Evolutionary conservation across 2,329 filamentous ascomycete species (phyloP).

Genomic region (Tolypocladium nubicola): DNA sequence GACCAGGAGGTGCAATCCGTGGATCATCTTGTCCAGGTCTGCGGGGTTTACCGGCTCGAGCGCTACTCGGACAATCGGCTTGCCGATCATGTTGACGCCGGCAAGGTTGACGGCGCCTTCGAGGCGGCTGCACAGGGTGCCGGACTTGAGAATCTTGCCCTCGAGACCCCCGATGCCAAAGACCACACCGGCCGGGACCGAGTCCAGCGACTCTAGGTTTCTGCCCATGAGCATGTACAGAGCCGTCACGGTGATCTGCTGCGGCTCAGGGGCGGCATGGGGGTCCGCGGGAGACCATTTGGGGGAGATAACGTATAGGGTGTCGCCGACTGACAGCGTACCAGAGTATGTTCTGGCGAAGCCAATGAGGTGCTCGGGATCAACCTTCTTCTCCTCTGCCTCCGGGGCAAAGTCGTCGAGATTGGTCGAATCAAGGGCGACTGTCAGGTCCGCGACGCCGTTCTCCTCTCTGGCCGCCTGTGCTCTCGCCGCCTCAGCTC

Average conservation of each 20-base stretch:
- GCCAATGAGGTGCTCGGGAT: constrained; percentile 83
- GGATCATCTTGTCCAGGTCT: constrained; percentile 91
- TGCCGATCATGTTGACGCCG: constrained; percentile 66
- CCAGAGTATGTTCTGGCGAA: constrained; percentile 93
- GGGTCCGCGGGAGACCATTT: constrained; percentile 83
- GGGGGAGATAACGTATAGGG: constrained; percentile 80
- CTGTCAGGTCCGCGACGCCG: constrained; percentile 44
- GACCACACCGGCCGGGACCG: constrained; percentile 85
- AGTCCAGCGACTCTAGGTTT: constrained; percentile 68
- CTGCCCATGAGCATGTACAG: constrained; percentile 96
- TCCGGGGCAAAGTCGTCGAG: constrained; percentile 41
- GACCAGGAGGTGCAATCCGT: constrained; percentile 74
- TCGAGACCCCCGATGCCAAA: constrained; percentile 92
- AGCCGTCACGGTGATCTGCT: constrained; percentile 75
- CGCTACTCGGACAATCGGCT: constrained; percentile 90
- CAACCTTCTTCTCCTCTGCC: constrained; percentile 47
- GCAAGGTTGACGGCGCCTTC: constrained; percentile 85
- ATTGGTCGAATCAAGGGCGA: constrained; percentile 49
- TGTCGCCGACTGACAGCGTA: constrained; percentile 78
- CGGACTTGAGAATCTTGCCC: constrained; percentile 89
- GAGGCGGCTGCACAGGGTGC: constrained; percentile 80
- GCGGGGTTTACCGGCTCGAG: constrained; percentile 86
- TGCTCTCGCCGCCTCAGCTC: constrained; percentile 75
- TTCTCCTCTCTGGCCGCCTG: constrained; percentile 47
- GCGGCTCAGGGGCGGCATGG: constrained; percentile 59